Evolutionary conservation across 2,329 filamentous ascomycete species (phyloP), one percentile per base, ranked within the genome.

Genomic region (Monosporascus sp.): DNA sequence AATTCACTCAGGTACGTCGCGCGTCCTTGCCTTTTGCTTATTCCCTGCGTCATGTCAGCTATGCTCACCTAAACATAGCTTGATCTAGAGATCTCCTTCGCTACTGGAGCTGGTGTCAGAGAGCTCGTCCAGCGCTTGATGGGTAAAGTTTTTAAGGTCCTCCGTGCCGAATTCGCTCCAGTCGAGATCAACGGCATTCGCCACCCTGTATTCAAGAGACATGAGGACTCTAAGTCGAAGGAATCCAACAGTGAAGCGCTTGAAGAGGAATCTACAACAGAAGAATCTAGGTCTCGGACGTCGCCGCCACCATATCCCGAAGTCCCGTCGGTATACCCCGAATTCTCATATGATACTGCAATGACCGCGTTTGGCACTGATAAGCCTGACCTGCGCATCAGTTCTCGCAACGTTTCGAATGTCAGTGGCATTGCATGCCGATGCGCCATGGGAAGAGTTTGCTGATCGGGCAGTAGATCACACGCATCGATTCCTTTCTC

Each of bases 71-170:
- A 3, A 14, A 31, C 14, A 16, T 62, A 94, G 85, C 81, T 97
- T 50, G 94, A 99, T 81, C 71, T 99, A 62, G 94, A 99, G 69
- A 94, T 96, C 87, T 84, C 89, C 0, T 99, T 96, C 72, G 85
- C 87, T 0, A 84, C 76, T 6, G 87, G 87, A 7, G 71, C 84
- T 48, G 80, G 87, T 59, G 87, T 96, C 8, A 92, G 90, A 83
- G 53, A 52, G 3, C 57, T 69, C 2, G 66, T 81, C 5, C 80
- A 86, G 59, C 51, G 52, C 1, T 69, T 90, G 3, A 65, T 91
- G 7, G 72, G 70, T 11, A 66, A 69, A 6, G 65, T 91, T 0
- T 88, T 84, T 78, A 67, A 66, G 1, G 68, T 72, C 1, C 61
- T 84, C 22, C 71, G 81, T 46, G 62, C 70, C 8, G 66, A 76